Evolutionary conservation across 306 rosid species (phyloP).

Genomic region (Medicago ruthenica): DNA sequence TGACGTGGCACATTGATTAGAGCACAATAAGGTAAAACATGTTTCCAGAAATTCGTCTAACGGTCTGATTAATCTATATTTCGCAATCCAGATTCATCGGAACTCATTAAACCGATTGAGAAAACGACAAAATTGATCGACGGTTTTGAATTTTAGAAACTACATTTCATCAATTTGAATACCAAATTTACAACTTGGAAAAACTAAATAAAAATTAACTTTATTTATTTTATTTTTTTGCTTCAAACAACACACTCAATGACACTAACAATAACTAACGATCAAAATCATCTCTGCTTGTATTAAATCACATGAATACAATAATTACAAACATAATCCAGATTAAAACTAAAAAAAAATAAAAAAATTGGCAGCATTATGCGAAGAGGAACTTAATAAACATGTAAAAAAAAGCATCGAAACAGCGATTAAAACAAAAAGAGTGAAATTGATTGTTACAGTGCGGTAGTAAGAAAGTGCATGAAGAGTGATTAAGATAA

Average conservation of each 20-base stretch:
- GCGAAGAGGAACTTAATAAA: constrained; percentile 3
- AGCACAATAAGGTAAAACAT: not conserved
- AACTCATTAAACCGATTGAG: not conserved
- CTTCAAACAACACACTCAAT: constrained; percentile 22
- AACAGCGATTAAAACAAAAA: constrained; percentile 14
- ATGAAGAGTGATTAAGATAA: not conserved
- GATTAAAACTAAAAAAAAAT: not conserved
- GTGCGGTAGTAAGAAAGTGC: not conserved
- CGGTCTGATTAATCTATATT: not conserved
- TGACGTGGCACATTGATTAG: not conserved
- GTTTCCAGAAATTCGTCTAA: not conserved
- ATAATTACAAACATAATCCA: not conserved
- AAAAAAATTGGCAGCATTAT: constrained; percentile 32
- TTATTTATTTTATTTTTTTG: no score
- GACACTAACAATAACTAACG: not conserved
- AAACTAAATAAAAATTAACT: not conserved
- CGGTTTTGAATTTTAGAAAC: not conserved
- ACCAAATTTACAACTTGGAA: not conserved
- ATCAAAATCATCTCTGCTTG: not conserved
- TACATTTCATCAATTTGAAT: not conserved
- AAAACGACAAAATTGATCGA: not conserved
- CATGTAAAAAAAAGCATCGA: not conserved
- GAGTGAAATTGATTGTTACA: not conserved
- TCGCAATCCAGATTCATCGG: not conserved
- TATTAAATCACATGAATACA: not conserved